These are phyloP conservation scores for Alternaria infectoria DNA, from an alignment of 2,329 filamentous ascomycete genomes.

Conservation along the genomic window DNA sequence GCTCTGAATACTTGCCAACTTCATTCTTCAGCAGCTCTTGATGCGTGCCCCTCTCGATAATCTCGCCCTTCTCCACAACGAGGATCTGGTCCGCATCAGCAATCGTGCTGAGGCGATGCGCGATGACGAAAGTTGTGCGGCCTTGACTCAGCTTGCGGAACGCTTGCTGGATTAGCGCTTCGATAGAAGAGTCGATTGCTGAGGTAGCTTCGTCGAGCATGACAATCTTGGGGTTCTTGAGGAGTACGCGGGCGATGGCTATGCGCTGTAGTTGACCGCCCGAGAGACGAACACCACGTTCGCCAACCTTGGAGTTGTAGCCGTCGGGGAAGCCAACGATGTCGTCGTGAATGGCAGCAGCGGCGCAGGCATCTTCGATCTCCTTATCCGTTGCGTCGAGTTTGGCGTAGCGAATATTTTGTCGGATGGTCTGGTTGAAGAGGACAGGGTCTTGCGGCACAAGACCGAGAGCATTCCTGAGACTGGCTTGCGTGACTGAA, in stretches of 20 bases:
- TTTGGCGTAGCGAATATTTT: constrained; percentile 69
- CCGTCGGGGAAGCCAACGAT: constrained; percentile 62
- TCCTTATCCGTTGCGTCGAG: constrained; percentile 67
- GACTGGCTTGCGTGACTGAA: constrained; percentile 62
- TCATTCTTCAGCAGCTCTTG: constrained; percentile 70
- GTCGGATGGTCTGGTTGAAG: constrained; percentile 69
- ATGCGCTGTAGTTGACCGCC: constrained; percentile 71
- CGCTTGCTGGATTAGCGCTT: constrained; percentile 70
- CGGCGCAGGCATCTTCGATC: constrained; percentile 65
- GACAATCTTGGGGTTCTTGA: constrained; percentile 81
- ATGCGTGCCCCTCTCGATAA: constrained; percentile 80
- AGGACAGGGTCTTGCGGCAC: constrained; percentile 70
- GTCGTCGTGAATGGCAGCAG: constrained; percentile 69
- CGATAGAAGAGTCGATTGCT: constrained; percentile 78
- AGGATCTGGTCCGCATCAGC: constrained; percentile 86
- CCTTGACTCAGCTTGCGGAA: constrained; percentile 64
- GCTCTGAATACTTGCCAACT: constrained; percentile 77
- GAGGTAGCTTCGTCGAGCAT: constrained; percentile 89
- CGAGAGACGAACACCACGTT: constrained; percentile 58
- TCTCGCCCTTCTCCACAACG: constrained; percentile 76
- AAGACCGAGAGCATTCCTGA: constrained; percentile 66
- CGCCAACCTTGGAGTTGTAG: constrained; percentile 50
- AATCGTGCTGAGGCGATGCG: constrained; percentile 83
- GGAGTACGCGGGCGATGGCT: constrained; percentile 74
- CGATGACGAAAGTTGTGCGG: constrained; percentile 71